phyloP scores from a whole-genome alignment of 441 rosid species.

The Erodium texanum region DNA sequence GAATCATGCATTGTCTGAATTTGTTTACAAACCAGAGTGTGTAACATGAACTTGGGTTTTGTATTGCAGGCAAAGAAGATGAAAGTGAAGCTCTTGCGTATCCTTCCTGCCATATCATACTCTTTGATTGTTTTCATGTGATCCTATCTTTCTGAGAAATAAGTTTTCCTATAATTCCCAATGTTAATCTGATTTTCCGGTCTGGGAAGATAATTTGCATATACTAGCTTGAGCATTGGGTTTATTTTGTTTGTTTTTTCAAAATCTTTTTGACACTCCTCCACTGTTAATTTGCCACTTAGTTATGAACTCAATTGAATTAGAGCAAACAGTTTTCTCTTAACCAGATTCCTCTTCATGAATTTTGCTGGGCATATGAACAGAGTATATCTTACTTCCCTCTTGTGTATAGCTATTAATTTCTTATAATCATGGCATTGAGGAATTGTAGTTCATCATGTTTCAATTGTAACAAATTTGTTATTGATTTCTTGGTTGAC shows the following conservation, averaged over 20 bases:
- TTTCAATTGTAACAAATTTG: too few species aligned
- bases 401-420: conserved; percentile 5
- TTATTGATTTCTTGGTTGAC: neutral
- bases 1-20: neutral
- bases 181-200: too few species aligned
- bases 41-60: neutral
- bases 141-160: neutral
- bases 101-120: conserved; percentile 34
- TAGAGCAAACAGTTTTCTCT: conserved; percentile 26
- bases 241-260: neutral
- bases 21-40: neutral
- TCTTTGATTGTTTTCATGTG: neutral
- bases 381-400: conserved; percentile 38
- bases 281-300: neutral
- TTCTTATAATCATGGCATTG: neutral
- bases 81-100: conserved; percentile 84
- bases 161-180: too few species aligned
- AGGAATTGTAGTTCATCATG: neutral
- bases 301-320: neutral
- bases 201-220: neutral
- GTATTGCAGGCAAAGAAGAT: conserved; percentile 35
- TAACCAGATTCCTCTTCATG: conserved; percentile 22
- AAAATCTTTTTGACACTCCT: neutral
- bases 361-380: conserved; percentile 13
- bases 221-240: neutral